phyloP scores from a whole-genome alignment of 306 rosid species.

The Lotus japonicus region DNA sequence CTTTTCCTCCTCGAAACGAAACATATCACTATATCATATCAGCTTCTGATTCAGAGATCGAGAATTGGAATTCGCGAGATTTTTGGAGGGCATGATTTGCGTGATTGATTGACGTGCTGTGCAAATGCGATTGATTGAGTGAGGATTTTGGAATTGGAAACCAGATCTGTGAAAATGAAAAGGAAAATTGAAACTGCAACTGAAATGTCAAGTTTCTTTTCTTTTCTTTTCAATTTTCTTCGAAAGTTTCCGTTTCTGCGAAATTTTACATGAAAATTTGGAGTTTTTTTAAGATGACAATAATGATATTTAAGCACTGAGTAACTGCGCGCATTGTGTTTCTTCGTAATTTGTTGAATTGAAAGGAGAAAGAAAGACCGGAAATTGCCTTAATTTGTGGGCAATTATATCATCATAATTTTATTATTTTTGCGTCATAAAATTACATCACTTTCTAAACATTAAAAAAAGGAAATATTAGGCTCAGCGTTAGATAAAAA shows the following conservation, averaged over 20 bases:
- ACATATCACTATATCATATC: not conserved
- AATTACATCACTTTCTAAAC: not conserved
- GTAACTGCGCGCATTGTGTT: slow-evolving; percentile 1
- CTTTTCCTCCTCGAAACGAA: slow-evolving; percentile 22
- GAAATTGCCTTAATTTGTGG: slow-evolving; percentile 2
- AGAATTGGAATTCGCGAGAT: not conserved
- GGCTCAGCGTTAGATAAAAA: no score
- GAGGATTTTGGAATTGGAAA: not conserved
- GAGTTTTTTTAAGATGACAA: not conserved
- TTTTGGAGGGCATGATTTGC: not conserved
- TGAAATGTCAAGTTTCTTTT: not conserved
- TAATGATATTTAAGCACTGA: not conserved
- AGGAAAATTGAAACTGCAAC: not conserved
- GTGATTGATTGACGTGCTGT: no score
- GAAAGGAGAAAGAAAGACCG: not conserved
- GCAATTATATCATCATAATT: not conserved
- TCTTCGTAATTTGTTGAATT: not conserved
- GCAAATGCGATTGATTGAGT: slow-evolving; percentile 16
- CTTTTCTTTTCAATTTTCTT: not conserved
- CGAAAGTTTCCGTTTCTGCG: not conserved
- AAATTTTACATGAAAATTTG: not conserved
- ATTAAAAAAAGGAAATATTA: no score
- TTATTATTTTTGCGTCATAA: not conserved
- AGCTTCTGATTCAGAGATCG: not conserved
- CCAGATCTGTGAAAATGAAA: slow-evolving; percentile 15